Conservation (phyloP, 441 rosid genomes). For the Aquilaria agallochum region DNA sequence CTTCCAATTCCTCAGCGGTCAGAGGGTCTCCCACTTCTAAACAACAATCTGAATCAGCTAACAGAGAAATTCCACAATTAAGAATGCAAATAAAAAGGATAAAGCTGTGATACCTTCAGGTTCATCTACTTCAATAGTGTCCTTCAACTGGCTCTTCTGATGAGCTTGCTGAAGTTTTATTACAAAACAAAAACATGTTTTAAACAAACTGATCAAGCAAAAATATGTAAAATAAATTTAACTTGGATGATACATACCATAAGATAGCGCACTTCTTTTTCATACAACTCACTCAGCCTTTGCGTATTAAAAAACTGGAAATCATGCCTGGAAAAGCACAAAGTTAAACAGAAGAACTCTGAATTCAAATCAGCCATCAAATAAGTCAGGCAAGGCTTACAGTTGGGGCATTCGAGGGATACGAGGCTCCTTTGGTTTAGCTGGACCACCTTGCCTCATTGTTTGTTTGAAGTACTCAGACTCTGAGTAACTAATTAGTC, state of each 20-base stretch:
- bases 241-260: constrained; percentile 53
- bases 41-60: constrained; percentile 9
- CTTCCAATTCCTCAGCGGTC: constrained; percentile 98
- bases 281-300: constrained; percentile 91
- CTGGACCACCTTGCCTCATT: constrained; percentile 93
- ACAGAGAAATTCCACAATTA: constrained; percentile 2
- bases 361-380: no score
- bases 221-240: constrained; percentile 6
- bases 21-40: constrained; percentile 84
- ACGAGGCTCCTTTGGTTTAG: constrained; percentile 97
- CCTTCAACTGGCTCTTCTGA: constrained; percentile 95
- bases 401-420: constrained; percentile 99
- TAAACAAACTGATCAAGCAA: constrained; percentile 1
- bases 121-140: constrained; percentile 90
- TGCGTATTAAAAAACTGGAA: constrained; percentile 97
- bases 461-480: constrained; percentile 98
- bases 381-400: constrained; percentile 37
- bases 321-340: constrained; percentile 66
- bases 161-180: constrained; percentile 69
- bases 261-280: constrained; percentile 98
- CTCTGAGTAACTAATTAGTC: constrained; percentile 77
- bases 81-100: constrained; percentile 1
- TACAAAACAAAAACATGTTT: constrained; percentile 1
- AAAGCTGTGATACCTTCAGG: constrained; percentile 72
- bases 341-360: background rate